phyloP scores from a whole-genome alignment of 352 stramenopile genomes.

The Phytophthora palmivora region DNA sequence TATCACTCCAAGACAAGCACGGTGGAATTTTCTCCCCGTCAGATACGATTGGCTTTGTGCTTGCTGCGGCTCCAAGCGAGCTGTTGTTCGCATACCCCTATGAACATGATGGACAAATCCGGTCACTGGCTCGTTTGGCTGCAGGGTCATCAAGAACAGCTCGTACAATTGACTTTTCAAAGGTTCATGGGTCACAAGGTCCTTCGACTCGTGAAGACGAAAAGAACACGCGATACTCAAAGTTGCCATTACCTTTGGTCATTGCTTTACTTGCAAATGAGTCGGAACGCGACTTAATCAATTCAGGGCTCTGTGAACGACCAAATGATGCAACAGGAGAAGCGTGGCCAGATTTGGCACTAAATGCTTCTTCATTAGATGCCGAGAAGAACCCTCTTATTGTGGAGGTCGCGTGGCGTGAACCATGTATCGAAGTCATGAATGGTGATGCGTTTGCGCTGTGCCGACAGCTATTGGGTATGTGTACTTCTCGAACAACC shows the following conservation, averaged over 20 bases:
- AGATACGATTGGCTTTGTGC: slow-evolving; percentile 51
- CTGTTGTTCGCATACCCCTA: slow-evolving; percentile 37
- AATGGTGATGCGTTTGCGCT: slow-evolving; percentile 72
- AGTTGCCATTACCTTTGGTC: slow-evolving; percentile 61
- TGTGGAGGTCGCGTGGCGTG: slow-evolving; percentile 68
- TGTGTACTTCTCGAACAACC: slow-evolving; percentile 52
- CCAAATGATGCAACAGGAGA: slow-evolving; percentile 25
- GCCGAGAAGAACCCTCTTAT: slow-evolving; percentile 49
- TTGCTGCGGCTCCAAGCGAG: slow-evolving; percentile 26
- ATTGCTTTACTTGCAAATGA: slow-evolving; percentile 76
- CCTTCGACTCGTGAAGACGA: background rate
- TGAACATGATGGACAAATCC: slow-evolving; percentile 22
- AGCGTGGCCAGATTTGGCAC: slow-evolving; percentile 66
- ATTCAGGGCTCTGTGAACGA: slow-evolving; percentile 38
- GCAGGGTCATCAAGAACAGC: slow-evolving; percentile 5
- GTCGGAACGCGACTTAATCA: slow-evolving; percentile 59
- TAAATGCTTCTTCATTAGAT: slow-evolving; percentile 66
- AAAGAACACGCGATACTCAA: slow-evolving; percentile 47
- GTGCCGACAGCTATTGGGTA: slow-evolving; percentile 62
- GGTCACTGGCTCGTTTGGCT: slow-evolving; percentile 26
- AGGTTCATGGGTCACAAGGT: background rate
- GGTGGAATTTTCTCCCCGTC: slow-evolving; percentile 58
- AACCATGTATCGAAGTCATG: slow-evolving; percentile 51
- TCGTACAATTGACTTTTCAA: background rate
- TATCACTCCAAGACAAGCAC: slow-evolving; percentile 65